These are phyloP conservation scores for Salicornia ramosissima DNA, from an alignment of 148 eudicot genomes.

Conservation along the genomic window DNA sequence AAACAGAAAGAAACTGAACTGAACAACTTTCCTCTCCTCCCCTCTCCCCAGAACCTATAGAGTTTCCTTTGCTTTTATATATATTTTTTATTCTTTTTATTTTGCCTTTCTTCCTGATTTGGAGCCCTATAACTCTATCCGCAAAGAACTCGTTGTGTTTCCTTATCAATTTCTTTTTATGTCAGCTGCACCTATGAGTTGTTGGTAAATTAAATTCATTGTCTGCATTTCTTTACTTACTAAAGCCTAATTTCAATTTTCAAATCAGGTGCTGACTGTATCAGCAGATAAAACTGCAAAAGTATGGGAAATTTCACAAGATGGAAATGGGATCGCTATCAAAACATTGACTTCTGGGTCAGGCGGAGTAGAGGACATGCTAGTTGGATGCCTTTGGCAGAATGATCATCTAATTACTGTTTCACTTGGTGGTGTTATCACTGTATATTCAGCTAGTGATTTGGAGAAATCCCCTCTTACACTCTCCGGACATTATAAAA, in stretches of 20 bases:
- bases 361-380: slow-evolving; percentile 92
- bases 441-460: slow-evolving; percentile 67
- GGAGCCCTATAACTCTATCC: not conserved
- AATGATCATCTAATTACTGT: slow-evolving; percentile 74
- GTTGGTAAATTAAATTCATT: not conserved
- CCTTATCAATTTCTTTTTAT: not conserved
- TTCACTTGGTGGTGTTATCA: slow-evolving; percentile 88
- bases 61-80: not conserved
- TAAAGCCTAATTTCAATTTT: not conserved
- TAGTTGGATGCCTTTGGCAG: slow-evolving; percentile 97
- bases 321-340: slow-evolving; percentile 54
- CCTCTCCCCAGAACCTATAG: too few species aligned
- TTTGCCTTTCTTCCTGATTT: not conserved
- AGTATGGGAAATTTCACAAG: slow-evolving; percentile 78
- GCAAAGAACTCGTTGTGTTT: not conserved
- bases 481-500: slow-evolving; percentile 89
- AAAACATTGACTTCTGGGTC: slow-evolving; percentile 69
- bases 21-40: too few species aligned
- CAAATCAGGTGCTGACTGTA: slow-evolving; percentile 69
- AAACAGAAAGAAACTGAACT: too few species aligned
- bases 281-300: slow-evolving; percentile 97
- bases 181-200: not conserved
- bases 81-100: not conserved
- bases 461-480: slow-evolving; percentile 57
- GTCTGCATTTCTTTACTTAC: not conserved